phyloP scores from a whole-genome alignment of 164 flowering plant genomes.

The Magnolia changhungtana region DNA sequence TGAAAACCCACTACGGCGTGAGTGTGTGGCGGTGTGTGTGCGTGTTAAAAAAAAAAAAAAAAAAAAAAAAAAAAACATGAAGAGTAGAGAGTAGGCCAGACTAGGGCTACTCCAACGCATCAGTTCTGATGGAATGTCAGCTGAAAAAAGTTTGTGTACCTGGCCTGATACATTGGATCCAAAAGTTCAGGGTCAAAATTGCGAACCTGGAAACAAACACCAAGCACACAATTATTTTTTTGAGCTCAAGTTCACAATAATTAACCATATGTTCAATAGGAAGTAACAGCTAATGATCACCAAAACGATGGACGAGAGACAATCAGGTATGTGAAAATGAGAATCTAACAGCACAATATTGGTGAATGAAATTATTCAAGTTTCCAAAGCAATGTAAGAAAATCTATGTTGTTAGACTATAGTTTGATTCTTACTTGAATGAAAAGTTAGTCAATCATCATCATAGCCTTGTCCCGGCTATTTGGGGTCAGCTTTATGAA shows the following conservation, averaged over 20 bases:
- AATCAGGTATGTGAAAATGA: neutral
- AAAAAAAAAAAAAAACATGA: too few species aligned
- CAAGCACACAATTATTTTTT: too few species aligned
- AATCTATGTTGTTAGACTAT: too few species aligned
- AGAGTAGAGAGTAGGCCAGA: neutral
- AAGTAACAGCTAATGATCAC: neutral
- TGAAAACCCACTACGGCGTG: too few species aligned
- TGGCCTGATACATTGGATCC: conserved; percentile 83
- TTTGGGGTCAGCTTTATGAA: too few species aligned
- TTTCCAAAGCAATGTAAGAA: too few species aligned
- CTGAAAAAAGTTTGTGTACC: conserved; percentile 32
- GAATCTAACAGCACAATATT: neutral
- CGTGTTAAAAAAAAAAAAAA: too few species aligned
- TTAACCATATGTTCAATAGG: neutral
- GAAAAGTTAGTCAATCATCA: too few species aligned
- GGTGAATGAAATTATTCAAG: neutral
- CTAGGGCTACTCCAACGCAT: neutral
- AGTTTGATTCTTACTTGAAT: too few species aligned
- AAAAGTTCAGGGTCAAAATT: conserved; percentile 52
- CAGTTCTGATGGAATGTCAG: neutral
- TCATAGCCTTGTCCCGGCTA: too few species aligned
- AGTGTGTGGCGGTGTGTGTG: too few species aligned
- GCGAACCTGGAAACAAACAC: conserved; percentile 50
- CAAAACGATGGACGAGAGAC: neutral
- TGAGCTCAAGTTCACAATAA: neutral